Conservation (phyloP, 2,329 filamentous ascomycete genomes). For the Dactylella cylindrospora region DNA sequence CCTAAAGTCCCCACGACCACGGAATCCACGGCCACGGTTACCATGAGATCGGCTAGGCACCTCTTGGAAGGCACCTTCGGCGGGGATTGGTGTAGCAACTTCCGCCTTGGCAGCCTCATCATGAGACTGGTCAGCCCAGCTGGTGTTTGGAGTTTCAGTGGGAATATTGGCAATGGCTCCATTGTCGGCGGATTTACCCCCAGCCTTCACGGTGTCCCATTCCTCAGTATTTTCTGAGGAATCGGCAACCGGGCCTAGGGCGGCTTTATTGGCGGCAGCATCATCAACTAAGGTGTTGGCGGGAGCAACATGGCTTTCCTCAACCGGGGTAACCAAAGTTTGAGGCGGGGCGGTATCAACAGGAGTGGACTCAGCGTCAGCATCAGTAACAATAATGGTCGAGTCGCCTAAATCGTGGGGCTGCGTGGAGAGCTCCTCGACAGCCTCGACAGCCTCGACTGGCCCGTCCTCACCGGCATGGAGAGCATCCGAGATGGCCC, state of each 20-base stretch:
- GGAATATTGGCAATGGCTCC: constrained; percentile 29
- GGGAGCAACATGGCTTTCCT: constrained; percentile 10
- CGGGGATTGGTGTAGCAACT: constrained; percentile 4
- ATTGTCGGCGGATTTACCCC: constrained; percentile 43
- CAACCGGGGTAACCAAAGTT: constrained; percentile 11
- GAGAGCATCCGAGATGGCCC: constrained; percentile 52
- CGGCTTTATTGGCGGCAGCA: constrained; percentile 34
- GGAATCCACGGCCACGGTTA: constrained; percentile 52
- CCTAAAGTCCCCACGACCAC: constrained; percentile 53
- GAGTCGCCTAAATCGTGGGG: constrained; percentile 44
- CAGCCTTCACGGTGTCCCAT: constrained; percentile 31
- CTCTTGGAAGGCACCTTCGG: constrained; percentile 36
- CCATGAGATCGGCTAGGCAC: constrained; percentile 47
- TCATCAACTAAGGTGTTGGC: constrained; percentile 30
- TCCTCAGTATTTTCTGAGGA: constrained; percentile 33
- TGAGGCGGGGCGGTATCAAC: constrained; percentile 18
- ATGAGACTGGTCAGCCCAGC: constrained; percentile 42
- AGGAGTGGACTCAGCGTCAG: constrained; percentile 44
- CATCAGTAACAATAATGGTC: constrained; percentile 50
- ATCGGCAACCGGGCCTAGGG: constrained; percentile 12
- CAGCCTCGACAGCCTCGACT: constrained; percentile 53
- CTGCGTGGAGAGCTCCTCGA: constrained; percentile 52
- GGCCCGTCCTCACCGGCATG: constrained; percentile 15
- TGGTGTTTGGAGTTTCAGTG: constrained; percentile 14
- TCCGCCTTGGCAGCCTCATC: constrained; percentile 41